These are phyloP conservation scores for Dendrocalamus latiflorus DNA, from an alignment of 202 grass and related monocot genomes.

Conservation along the genomic window DNA sequence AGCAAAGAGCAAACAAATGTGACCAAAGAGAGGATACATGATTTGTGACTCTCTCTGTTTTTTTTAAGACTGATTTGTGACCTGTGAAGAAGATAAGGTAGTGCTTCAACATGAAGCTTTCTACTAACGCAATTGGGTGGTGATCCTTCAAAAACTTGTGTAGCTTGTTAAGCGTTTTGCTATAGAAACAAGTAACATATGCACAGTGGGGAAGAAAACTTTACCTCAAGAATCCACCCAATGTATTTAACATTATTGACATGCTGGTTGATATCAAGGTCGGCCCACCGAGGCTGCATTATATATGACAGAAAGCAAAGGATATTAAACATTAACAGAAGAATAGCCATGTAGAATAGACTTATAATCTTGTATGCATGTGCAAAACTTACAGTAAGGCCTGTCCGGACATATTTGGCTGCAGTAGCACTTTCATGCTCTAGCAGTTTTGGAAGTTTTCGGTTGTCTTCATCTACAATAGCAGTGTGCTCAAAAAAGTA, in stretches of 20 bases:
- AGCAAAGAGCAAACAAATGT: no score
- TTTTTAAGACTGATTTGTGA: no score
- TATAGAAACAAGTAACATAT: neutral
- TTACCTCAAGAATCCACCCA: conserved; percentile 98
- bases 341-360: neutral
- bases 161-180: no score
- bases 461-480: conserved; percentile 77
- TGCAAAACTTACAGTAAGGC: conserved; percentile 70
- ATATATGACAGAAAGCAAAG: neutral
- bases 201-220: neutral
- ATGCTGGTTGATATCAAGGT: conserved; percentile 96
- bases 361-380: conserved; percentile 13
- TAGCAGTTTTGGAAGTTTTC: conserved; percentile 64
- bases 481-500: no score
- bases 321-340: neutral
- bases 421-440: conserved; percentile 33
- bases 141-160: no score
- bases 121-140: no score
- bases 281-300: conserved; percentile 85
- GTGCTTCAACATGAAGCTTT: no score
- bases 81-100: no score
- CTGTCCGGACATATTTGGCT: conserved; percentile 72
- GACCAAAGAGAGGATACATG: no score
- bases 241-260: conserved; percentile 99
- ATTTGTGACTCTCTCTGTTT: no score